Evolutionary conservation across 345 rosid species (phyloP).

Genomic region (Streptanthus diversifolius): DNA sequence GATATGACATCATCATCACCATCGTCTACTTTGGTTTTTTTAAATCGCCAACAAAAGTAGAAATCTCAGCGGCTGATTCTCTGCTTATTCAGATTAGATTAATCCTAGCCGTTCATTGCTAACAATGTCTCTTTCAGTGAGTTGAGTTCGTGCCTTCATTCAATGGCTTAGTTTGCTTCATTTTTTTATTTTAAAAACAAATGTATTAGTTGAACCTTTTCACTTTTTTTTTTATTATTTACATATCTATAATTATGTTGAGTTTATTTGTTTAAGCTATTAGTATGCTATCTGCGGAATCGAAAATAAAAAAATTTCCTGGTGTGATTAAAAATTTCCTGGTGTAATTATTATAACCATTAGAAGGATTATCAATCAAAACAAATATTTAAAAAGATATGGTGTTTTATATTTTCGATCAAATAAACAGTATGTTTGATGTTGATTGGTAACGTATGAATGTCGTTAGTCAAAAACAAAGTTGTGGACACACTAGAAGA

Average conservation of each 20-base stretch:
- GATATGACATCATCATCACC: slow-evolving; percentile 2
- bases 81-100: background rate
- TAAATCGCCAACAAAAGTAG: slow-evolving; percentile 39
- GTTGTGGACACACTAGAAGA: background rate
- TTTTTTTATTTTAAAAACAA: background rate
- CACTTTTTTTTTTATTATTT: background rate
- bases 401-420: background rate
- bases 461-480: slow-evolving; percentile 1
- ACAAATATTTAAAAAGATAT: background rate
- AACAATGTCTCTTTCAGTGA: slow-evolving; percentile 23
- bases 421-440: background rate
- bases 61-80: slow-evolving; percentile 34
- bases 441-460: slow-evolving; percentile 20
- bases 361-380: background rate
- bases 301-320: background rate
- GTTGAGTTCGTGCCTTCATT: slow-evolving; percentile 5
- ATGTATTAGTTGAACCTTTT: background rate
- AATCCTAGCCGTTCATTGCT: background rate
- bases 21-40: slow-evolving; percentile 9
- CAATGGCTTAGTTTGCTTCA: background rate
- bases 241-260: background rate
- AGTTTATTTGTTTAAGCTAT: background rate
- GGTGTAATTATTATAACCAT: background rate
- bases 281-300: background rate
- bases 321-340: background rate